Base-by-base conservation (phyloP, 2,329 filamentous ascomycete species). In the Stachybotrys chlorohalonatus region DNA sequence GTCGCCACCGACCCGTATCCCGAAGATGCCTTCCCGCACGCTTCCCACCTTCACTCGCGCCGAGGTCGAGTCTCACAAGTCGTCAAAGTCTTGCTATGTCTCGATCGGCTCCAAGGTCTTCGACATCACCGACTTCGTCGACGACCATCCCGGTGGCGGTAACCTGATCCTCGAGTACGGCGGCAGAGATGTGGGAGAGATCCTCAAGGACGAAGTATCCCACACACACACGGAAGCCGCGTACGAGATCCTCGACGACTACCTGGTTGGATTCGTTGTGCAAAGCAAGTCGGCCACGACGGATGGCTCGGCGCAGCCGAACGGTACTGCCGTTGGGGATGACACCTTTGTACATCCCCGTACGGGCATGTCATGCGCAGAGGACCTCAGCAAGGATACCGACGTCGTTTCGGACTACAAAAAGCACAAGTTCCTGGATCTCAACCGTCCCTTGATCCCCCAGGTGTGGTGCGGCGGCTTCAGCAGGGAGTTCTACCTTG, bases 181-280 rank as follows among this genome's bases (percentile, higher is more conserved):
- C 36, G 93, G 93, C 61, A 89, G 90, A 70, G 94, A 99, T 70
- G 79, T 96, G 55, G 80, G 82, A 59, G 79, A 84, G 4, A 95
- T 96, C 56, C 77, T 99, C 72, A 84, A 87, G 67, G 92, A 99
- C 66, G 79, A 85, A 57, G 74, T 82, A 48, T 96, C 92, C 39
- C 94, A 99, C 67, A 74, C 78, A 48, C 94, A 99, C 70, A 90
- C 88, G 51, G 92, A 97, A 58, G 81, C 91, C 2, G 94, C 94
- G n/a, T 99, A 96, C 72, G 93, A 97, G 64, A 88, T 97, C 13
- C 79, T 99, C 31, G 89, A 95, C 49, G 94, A 97, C 47, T 87
- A 83, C 49, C 79, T 93, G 15, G 79, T 97, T 57, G 94, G 90
- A 15, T 95, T 95, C 65, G 75, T 96, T 39, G 78, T 80, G 6